A percentile compares a stretch with the other conserved stretches of the same genome.
Evolutionary conservation across 441 rosid species (phyloP).

Genomic region (Bruguiera hainesii): DNA sequence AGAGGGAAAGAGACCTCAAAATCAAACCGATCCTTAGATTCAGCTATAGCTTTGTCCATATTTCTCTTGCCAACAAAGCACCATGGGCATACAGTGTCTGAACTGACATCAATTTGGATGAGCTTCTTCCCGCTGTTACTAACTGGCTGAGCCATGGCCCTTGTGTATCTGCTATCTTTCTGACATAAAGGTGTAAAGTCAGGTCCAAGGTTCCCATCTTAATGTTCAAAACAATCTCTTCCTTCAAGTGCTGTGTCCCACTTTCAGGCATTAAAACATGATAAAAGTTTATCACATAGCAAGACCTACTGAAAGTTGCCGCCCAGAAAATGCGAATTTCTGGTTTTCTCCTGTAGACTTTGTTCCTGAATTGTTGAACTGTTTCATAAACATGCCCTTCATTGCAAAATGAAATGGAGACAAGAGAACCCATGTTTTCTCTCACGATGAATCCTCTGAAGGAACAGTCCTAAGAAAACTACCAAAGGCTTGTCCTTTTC

Average conservation of each 20-base stretch:
- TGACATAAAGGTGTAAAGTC: conserved; percentile 8
- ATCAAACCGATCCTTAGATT: conserved; percentile 54
- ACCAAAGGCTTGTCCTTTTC: too few relatives aligned
- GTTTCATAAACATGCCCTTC: too few relatives aligned
- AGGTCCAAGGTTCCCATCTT: neutral
- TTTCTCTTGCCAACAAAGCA: conserved; percentile 81
- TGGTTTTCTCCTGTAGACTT: too few relatives aligned
- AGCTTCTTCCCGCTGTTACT: conserved; percentile 51
- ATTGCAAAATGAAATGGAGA: too few relatives aligned
- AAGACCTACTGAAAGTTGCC: too few relatives aligned
- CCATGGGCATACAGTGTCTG: conserved; percentile 90
- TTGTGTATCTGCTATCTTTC: conserved; percentile 24
- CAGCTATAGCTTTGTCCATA: conserved; percentile 76
- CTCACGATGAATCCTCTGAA: too few relatives aligned
- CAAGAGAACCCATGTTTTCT: too few relatives aligned
- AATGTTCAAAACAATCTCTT: neutral
- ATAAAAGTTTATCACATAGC: too few relatives aligned
- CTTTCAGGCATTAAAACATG: neutral
- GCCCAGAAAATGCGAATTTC: too few relatives aligned
- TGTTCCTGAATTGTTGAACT: too few relatives aligned
- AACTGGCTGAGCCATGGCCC: conserved; percentile 49
- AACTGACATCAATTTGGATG: conserved; percentile 60
- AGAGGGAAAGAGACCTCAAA: conserved; percentile 45
- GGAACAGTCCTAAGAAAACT: too few relatives aligned
- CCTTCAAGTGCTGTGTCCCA: neutral